Evolutionary conservation across 495 filamentous ascomycete species (phyloP).

Genomic region (Cladorrhinum samala): DNA sequence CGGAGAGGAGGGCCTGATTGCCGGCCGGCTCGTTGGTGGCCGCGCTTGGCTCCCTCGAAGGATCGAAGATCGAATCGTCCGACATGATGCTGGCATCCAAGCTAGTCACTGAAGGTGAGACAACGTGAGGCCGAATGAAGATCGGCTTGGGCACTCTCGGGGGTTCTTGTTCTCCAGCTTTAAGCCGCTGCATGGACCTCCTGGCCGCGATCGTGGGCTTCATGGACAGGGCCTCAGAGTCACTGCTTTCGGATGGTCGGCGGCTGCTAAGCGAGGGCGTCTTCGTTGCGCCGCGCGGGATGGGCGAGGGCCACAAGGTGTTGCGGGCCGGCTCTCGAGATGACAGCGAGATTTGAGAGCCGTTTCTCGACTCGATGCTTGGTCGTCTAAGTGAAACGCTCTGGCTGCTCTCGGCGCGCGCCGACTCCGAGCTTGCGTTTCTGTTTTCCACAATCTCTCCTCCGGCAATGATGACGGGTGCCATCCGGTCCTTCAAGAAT

Average conservation of each 20-base stretch:
- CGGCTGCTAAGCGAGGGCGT: slow-evolving; percentile 23
- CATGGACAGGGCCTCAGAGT: slow-evolving; percentile 36
- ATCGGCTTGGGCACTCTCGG: slow-evolving; percentile 40
- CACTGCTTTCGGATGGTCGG: slow-evolving; percentile 47
- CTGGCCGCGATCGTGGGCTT: slow-evolving; percentile 46
- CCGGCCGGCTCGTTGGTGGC: slow-evolving; percentile 13
- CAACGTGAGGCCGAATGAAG: slow-evolving; percentile 28
- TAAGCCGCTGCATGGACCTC: slow-evolving; percentile 46
- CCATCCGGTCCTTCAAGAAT: slow-evolving; percentile 66
- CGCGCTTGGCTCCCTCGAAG: slow-evolving; percentile 18
- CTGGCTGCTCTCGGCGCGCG: slow-evolving; percentile 57
- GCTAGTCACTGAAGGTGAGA: slow-evolving; percentile 43
- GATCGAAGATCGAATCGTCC: slow-evolving; percentile 40
- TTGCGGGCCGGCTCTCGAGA: slow-evolving; percentile 33
- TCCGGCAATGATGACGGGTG: slow-evolving; percentile 82
- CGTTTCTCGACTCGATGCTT: slow-evolving; percentile 45
- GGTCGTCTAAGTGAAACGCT: slow-evolving; percentile 45
- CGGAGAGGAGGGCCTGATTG: slow-evolving; percentile 7
- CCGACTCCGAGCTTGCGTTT: slow-evolving; percentile 48
- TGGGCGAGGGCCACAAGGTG: slow-evolving; percentile 47
- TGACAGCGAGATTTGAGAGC: slow-evolving; percentile 37
- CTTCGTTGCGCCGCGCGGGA: slow-evolving; percentile 29
- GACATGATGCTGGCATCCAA: slow-evolving; percentile 47
- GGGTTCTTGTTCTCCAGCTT: slow-evolving; percentile 30
- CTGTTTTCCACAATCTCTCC: slow-evolving; percentile 56